phyloP scores from a whole-genome alignment of 148 eudicot genomes.

The Selenicereus undatus region DNA sequence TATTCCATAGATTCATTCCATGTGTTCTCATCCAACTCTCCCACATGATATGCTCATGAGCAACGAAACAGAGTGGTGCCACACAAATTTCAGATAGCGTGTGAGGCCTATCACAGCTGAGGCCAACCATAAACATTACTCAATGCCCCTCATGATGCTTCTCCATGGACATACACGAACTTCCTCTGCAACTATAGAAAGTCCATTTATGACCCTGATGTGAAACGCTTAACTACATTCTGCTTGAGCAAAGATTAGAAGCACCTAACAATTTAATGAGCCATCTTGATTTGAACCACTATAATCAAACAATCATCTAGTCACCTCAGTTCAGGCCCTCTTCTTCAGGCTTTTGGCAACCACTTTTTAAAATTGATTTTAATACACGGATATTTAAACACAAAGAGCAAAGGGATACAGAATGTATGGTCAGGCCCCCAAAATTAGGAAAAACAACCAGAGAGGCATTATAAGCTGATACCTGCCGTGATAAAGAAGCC shows the following conservation, averaged over 20 bases:
- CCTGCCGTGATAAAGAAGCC: background rate
- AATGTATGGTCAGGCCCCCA: background rate
- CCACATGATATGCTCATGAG: background rate
- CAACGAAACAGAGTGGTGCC: background rate
- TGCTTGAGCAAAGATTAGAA: too few species aligned
- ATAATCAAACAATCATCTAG: too few species aligned
- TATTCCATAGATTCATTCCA: background rate
- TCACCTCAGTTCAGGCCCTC: background rate
- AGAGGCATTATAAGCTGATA: background rate
- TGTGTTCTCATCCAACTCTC: background rate
- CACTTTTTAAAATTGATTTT: constrained; percentile 1
- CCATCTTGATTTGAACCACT: too few species aligned
- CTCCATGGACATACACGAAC: background rate
- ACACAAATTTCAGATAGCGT: background rate
- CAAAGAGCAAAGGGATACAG: background rate
- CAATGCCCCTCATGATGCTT: background rate
- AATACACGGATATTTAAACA: background rate
- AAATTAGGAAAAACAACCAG: background rate
- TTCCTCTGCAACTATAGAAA: background rate
- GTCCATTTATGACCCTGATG: too few species aligned
- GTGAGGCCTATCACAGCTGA: too few species aligned
- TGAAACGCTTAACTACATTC: too few species aligned
- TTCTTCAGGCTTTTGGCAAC: constrained; percentile 6
- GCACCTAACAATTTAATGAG: background rate
- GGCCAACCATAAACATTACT: too few species aligned